phyloP scores from a whole-genome alignment of 208 protist species.

The Wallacemonas sp. region DNA sequence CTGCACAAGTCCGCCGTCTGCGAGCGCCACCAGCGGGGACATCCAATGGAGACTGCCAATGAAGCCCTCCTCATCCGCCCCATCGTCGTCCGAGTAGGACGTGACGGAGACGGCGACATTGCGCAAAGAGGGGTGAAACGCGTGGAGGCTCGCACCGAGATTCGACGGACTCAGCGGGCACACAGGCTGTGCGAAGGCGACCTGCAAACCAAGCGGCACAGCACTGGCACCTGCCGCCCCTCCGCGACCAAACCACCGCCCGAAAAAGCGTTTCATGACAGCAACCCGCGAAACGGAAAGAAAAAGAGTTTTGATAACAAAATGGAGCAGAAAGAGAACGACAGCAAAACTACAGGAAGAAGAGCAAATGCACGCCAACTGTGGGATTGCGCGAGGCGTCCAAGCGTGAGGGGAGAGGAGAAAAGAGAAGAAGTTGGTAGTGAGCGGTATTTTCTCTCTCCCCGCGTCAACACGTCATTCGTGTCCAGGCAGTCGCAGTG shows the following conservation, averaged over 20 bases:
- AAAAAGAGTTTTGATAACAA: too few species aligned
- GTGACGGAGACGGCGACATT: neutral
- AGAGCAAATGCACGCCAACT: too few species aligned
- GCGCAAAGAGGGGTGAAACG: slow-evolving; percentile 14
- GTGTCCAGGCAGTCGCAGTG: too few species aligned
- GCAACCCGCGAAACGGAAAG: too few species aligned
- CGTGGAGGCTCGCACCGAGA: neutral
- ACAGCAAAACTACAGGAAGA: too few species aligned
- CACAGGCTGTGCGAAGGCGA: slow-evolving; percentile 12
- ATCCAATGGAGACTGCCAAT: slow-evolving; percentile 3
- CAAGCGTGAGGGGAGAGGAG: too few species aligned
- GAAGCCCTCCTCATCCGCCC: neutral
- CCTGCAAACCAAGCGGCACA: slow-evolving; percentile 13
- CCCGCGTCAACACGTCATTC: too few species aligned
- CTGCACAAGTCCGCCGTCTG: neutral
- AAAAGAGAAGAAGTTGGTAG: too few species aligned
- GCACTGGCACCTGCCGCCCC: neutral
- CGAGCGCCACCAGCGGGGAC: neutral
- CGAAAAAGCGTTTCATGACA: neutral
- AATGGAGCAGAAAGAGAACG: neutral
- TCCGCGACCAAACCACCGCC: neutral
- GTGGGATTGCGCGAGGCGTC: too few species aligned
- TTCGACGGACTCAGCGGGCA: neutral
- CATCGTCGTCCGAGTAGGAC: neutral
- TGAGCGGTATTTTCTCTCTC: too few species aligned